phyloP scores from a whole-genome alignment of 495 filamentous ascomycete species.

The Aspergillus avenaceus region DNA sequence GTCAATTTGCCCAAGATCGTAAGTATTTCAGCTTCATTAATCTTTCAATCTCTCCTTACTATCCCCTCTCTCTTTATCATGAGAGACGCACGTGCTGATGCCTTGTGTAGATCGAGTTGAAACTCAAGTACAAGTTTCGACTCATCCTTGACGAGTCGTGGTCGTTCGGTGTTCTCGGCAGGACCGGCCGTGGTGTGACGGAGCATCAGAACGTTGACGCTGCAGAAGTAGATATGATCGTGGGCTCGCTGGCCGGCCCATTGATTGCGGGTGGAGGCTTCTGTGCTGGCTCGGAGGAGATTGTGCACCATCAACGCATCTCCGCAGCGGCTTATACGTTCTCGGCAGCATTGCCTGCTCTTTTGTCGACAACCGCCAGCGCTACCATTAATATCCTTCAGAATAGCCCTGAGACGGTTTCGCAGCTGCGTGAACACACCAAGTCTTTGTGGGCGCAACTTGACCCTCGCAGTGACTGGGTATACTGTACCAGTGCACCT shows the following conservation, averaged over 20 bases:
- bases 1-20: slow-evolving; percentile 81
- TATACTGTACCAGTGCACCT: slow-evolving; percentile 70
- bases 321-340: slow-evolving; percentile 87
- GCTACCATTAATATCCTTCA: slow-evolving; percentile 83
- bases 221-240: slow-evolving; percentile 86
- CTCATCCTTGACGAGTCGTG: slow-evolving; percentile 95
- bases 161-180: slow-evolving; percentile 90
- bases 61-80: background rate
- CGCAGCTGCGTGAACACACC: slow-evolving; percentile 74
- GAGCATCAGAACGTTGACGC: slow-evolving; percentile 96
- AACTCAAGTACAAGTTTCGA: slow-evolving; percentile 93
- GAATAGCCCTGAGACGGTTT: slow-evolving; percentile 72
- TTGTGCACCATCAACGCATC: slow-evolving; percentile 93
- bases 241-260: slow-evolving; percentile 86
- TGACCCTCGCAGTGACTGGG: slow-evolving; percentile 91
- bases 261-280: slow-evolving; percentile 93
- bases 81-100: background rate
- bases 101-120: slow-evolving; percentile 70
- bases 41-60: too few relatives aligned
- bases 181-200: slow-evolving; percentile 85
- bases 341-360: slow-evolving; percentile 88
- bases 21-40: too few relatives aligned
- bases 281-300: slow-evolving; percentile 83
- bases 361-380: slow-evolving; percentile 90
- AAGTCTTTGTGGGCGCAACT: slow-evolving; percentile 78